These are phyloP conservation scores for Acacia concinna DNA, from an alignment of 331 rosid species.

Conservation along the genomic window DNA sequence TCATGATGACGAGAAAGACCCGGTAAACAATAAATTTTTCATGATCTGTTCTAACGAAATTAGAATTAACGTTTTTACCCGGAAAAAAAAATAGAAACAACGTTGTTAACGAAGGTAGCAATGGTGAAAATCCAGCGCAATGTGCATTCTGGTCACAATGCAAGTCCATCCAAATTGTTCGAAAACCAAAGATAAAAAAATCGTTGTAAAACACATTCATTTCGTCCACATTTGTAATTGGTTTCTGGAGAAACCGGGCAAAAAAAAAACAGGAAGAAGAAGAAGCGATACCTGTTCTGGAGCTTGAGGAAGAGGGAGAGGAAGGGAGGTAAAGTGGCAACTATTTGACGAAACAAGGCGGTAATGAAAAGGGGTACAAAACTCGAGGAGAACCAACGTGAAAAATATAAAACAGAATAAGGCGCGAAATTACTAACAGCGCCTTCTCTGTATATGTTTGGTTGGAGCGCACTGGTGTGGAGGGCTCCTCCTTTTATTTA, in stretches of 20 bases:
- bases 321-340: not conserved
- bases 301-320: slow-evolving; percentile 4
- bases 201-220: not conserved
- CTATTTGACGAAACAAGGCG: not conserved
- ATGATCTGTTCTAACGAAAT: not conserved
- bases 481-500: too few relatives aligned
- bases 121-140: not conserved
- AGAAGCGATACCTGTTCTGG: slow-evolving; percentile 22
- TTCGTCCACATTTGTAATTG: not conserved
- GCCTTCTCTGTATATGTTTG: too few relatives aligned
- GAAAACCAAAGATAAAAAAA: not conserved
- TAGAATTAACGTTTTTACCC: not conserved
- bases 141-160: not conserved
- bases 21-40: not conserved
- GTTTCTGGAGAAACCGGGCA: not conserved
- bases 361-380: not conserved
- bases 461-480: too few relatives aligned
- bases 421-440: slow-evolving; percentile 29
- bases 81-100: too few relatives aligned
- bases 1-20: not conserved
- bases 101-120: not conserved
- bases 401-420: not conserved
- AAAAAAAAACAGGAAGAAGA: too few relatives aligned
- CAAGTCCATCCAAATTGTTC: slow-evolving; percentile 15
- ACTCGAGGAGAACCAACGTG: not conserved